Percentiles rank a stretch among this genome's conserved stretches.
Conservation (phyloP, 768 basidiomycete genomes). For the Russula earlei region DNA sequence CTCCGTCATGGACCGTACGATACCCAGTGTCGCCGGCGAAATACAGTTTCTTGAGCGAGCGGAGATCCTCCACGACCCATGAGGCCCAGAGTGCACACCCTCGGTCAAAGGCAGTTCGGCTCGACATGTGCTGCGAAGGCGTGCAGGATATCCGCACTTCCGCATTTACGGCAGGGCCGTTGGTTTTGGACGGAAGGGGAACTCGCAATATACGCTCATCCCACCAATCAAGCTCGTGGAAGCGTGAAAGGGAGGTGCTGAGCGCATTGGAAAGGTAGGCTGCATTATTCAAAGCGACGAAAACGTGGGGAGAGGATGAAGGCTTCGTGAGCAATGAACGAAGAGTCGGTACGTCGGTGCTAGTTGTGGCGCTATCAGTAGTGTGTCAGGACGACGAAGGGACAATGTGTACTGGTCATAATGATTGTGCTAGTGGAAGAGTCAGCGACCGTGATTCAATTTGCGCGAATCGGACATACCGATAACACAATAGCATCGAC, state of each 20-base stretch:
- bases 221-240: constrained; percentile 47
- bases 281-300: constrained; percentile 38
- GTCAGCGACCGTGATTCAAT: not conserved
- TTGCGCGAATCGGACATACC: constrained; percentile 25
- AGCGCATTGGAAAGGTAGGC: constrained; percentile 26
- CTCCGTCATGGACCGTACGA: constrained; percentile 36
- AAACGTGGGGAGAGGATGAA: constrained; percentile 30
- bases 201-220: constrained; percentile 24
- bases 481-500: constrained; percentile 42
- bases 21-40: constrained; percentile 70
- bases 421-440: constrained; percentile 28
- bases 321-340: constrained; percentile 23
- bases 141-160: constrained; percentile 46
- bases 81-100: constrained; percentile 56
- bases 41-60: constrained; percentile 40
- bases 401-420: constrained; percentile 28
- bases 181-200: constrained; percentile 21
- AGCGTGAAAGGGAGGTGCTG: constrained; percentile 25
- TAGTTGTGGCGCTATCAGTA: not conserved
- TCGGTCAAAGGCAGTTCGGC: constrained; percentile 39
- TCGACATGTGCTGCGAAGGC: constrained; percentile 56
- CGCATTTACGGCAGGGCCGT: constrained; percentile 5
- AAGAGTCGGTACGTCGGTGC: constrained; percentile 30
- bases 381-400: not conserved
- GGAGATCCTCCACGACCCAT: constrained; percentile 54